Evolutionary conservation across 768 basidiomycete genomes (phyloP), one percentile per base, ranked within the genome.

Genomic region (Auriculariales sp.): DNA sequence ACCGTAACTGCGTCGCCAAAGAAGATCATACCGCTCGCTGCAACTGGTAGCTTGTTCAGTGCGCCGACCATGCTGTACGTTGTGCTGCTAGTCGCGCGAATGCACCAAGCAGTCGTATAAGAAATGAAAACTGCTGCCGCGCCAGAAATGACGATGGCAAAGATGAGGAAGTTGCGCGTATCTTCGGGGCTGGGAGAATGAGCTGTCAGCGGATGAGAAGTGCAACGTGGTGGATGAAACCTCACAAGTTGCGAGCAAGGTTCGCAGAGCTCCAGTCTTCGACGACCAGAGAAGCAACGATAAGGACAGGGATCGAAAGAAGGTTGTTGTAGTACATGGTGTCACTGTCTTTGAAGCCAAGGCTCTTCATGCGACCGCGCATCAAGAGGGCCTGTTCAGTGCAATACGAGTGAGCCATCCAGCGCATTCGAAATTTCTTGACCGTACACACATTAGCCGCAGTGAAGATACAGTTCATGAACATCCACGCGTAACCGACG

Each of bases 21-120:
- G 68, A 95, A 95, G 53, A 99, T 64, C 83, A 99, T 89, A 22
- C 95, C 95, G n/a, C 92, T 95, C 12, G 91, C 93, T 5, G 95
- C 95, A 45, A 99, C 91, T 31, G 95, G 95, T 17, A 99, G 73
- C 69, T 98, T 98, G 69, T 98, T 98, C 57, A 98, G 66, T 0
- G 93, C 93, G 10, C 93, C 93, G 49, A 95, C 91, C 93, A 98
- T 98, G 56, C 85, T 90, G 68, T 97, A 99, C n/a, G 95, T 99
- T 39, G 95, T 98, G 54, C 93, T 97, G 55, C 86, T 89, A 27
- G 94, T 97, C 19, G 83, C 83, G 45, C 95, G 81, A 28, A 99
- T 79, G 62, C 95, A 98, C 95, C 95, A 99, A 9, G 95, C 94
- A 6, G 95, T 99, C 6, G 92, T 91, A 62, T 92, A 99, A 11